These are phyloP conservation scores for Mycogone perniciosa DNA, from an alignment of 2,329 filamentous ascomycete species.

Conservation along the genomic window DNA sequence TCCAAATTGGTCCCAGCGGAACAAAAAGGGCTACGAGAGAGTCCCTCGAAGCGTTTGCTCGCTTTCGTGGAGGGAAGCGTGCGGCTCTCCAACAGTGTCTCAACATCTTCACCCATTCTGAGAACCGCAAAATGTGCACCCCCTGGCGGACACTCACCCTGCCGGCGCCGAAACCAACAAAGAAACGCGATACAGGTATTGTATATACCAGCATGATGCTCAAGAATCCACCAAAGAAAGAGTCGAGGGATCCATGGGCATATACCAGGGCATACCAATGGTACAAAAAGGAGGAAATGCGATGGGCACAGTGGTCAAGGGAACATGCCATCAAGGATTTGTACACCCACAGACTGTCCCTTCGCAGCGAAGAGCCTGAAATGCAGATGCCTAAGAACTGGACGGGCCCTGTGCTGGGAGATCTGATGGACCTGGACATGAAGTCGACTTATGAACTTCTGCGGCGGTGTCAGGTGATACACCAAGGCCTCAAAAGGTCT, in stretches of 20 bases:
- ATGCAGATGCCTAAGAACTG: conserved; percentile 22
- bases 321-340: conserved; percentile 16
- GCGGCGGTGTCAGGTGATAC: conserved; percentile 13
- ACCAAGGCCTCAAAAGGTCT: conserved; percentile 14
- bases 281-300: conserved; percentile 15
- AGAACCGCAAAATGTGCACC: conserved; percentile 32
- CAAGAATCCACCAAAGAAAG: conserved; percentile 17
- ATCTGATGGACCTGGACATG: conserved; percentile 21
- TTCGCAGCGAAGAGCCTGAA: conserved; percentile 11
- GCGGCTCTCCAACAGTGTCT: conserved; percentile 40
- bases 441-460: conserved; percentile 15
- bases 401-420: conserved; percentile 16
- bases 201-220: conserved; percentile 18
- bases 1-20: background rate
- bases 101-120: conserved; percentile 29
- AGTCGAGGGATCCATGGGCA: conserved; percentile 21
- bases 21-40: conserved; percentile 9
- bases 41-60: conserved; percentile 23
- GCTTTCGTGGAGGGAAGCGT: conserved; percentile 36
- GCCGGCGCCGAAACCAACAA: conserved; percentile 18
- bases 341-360: conserved; percentile 8
- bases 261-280: conserved; percentile 22
- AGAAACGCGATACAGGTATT: conserved; percentile 18
- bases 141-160: conserved; percentile 33
- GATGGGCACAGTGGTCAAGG: conserved; percentile 18